These are phyloP conservation scores for Helicocarpus griseus DNA, from an alignment of 2,329 filamentous ascomycete genomes.

Conservation along the genomic window DNA sequence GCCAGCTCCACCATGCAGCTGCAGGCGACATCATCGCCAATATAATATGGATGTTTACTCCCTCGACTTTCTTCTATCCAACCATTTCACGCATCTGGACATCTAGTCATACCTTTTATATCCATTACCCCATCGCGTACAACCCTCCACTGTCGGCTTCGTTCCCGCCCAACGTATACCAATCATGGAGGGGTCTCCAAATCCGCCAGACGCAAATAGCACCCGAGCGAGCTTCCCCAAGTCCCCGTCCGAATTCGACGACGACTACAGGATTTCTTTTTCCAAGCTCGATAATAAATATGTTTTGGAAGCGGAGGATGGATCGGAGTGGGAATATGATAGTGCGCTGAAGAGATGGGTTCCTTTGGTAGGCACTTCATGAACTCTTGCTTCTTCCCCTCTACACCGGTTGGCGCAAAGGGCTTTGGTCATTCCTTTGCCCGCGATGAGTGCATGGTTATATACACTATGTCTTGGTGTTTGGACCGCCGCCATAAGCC, in stretches of 20 bases:
- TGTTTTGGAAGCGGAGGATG: conserved; percentile 74
- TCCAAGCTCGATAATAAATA: conserved; percentile 75
- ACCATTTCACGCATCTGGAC: not conserved
- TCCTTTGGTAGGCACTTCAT: conserved; percentile 43
- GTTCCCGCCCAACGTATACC: too few species aligned
- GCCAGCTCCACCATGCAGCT: too few species aligned
- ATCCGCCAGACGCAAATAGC: not conserved
- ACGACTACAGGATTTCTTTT: conserved; percentile 75
- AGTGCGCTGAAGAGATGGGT: conserved; percentile 63
- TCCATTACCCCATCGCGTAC: too few species aligned
- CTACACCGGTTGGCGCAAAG: not conserved
- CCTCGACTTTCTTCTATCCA: not conserved
- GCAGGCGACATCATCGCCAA: not conserved
- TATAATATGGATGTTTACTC: not conserved
- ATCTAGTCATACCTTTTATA: not conserved
- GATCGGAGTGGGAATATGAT: conserved; percentile 78
- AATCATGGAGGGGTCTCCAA: conserved; percentile 6
- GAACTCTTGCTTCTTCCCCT: conserved; percentile 10
- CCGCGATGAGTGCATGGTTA: not conserved
- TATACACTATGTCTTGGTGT: too few species aligned
- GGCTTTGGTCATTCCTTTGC: not conserved
- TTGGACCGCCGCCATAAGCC: not conserved
- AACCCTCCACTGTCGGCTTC: too few species aligned
- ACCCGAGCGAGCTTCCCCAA: conserved; percentile 35
- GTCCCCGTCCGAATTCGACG: conserved; percentile 59